Evolutionary conservation across 371 early-diverging fungal species (phyloP), one percentile per base, ranked within the genome.

Genomic region (Phascolomyces articulosus): DNA sequence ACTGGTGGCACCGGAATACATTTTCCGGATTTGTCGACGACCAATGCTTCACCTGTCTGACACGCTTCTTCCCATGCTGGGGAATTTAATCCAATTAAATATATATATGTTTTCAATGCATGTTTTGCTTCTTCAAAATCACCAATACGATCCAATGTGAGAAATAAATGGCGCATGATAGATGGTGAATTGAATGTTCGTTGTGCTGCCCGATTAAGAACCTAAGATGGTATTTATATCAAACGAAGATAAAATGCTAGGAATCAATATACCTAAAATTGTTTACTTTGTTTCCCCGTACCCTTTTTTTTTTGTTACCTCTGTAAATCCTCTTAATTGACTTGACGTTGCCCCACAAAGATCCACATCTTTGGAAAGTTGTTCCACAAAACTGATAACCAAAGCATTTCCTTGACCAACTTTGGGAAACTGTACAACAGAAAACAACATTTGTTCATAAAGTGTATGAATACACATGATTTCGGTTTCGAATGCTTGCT

Each of bases 101-200:
- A 70, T 41, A 85, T 67, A 68, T 93, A 93, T 0, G 89, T 73
- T 21, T 79, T 69, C 1, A 92, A 66, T 7, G 92, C 90, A 68
- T 91, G 70, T 26, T 86, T 82, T 0, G 91, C 92, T 70, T 93
- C 93, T 31, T 88, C 87, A 70, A 84, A 91, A 59, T 92, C 90
- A n/a, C 93, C 92, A 23, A 87, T 68, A 20, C 73, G 76, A n/a
- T 84, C 70, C 26, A 91, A 73, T 0, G 87, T 76, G 41, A 73
- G 76, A 62, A 88, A 82, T 24, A 93, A 65, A 66, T 88, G 89
- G 0, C 92, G 90, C 38, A 89, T 59, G 48, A 91, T 84, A 1
- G 79, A 72, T 16, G 91, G 91, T 4, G 92, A 91, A 65, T 93
- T 90, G 70, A 89, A 92, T 0, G 92, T 90, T 34, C 83, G 79